Evolutionary conservation across 2,329 filamentous ascomycete species (phyloP).

Genomic region (Pseudohalonectria lignicola): DNA sequence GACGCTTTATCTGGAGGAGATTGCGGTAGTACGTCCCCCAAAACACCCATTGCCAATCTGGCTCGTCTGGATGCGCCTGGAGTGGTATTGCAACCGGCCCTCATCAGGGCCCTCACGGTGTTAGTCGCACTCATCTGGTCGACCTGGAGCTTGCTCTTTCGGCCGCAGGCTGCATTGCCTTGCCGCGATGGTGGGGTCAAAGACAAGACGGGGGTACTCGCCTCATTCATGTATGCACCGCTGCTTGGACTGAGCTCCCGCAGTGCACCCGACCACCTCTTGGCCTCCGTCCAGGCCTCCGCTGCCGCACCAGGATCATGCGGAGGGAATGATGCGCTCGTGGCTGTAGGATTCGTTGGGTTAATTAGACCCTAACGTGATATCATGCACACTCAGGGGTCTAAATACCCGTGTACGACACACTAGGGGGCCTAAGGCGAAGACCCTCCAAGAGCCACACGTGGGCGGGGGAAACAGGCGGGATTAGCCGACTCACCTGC

Average conservation of each 20-base stretch:
- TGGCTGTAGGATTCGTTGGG: no score
- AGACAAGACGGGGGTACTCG: neutral
- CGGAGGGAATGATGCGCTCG: neutral
- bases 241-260: neutral
- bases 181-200: no score
- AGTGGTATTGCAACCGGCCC: neutral
- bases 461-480: no score
- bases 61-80: slow-evolving; percentile 2
- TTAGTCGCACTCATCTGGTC: no score
- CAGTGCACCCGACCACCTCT: neutral
- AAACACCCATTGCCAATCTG: slow-evolving; percentile 2
- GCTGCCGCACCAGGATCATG: neutral
- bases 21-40: slow-evolving; percentile 2
- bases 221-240: slow-evolving; percentile 8
- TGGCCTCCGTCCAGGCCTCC: neutral
- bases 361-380: no score
- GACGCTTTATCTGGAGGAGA: slow-evolving; percentile 1
- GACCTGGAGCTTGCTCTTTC: no score
- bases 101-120: neutral
- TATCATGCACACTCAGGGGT: no score
- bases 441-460: no score
- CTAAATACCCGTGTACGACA: no score
- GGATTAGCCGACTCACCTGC: slow-evolving; percentile 11
- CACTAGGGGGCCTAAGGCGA: no score
- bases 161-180: no score